These are phyloP conservation scores for Beauveria caledonica DNA, from an alignment of 2,329 filamentous ascomycete genomes.

Conservation along the genomic window DNA sequence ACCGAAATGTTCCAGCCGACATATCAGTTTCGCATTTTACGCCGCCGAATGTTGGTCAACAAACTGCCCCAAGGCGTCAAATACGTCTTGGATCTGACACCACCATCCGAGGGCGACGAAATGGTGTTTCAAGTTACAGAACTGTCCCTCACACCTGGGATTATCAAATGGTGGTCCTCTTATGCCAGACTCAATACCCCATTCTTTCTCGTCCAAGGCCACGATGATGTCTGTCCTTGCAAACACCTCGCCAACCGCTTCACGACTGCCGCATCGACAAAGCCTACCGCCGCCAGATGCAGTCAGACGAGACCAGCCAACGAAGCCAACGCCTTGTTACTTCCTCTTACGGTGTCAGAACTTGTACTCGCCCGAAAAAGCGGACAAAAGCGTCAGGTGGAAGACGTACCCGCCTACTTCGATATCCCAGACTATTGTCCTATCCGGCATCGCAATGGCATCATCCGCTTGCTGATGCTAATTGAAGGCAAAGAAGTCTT, in stretches of 20 bases:
- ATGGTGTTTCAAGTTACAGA: conserved; percentile 50
- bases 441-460: conserved; percentile 52
- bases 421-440: conserved; percentile 52
- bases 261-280: not conserved
- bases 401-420: conserved; percentile 22
- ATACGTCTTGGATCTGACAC: conserved; percentile 57
- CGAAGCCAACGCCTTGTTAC: not conserved
- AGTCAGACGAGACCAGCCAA: too few species aligned
- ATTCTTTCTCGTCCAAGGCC: conserved; percentile 27
- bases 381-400: not conserved
- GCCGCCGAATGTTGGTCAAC: conserved; percentile 28
- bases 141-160: conserved; percentile 46
- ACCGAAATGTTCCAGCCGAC: conserved; percentile 34
- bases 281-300: not conserved
- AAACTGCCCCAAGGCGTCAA: conserved; percentile 36
- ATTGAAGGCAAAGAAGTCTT: conserved; percentile 46
- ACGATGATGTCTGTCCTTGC: conserved; percentile 34
- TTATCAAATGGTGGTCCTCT: conserved; percentile 46
- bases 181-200: conserved; percentile 25
- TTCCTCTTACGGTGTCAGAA: not conserved
- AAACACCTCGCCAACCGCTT: not conserved
- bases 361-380: not conserved
- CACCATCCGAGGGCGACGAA: conserved; percentile 53
- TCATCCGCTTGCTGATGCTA: conserved; percentile 53
- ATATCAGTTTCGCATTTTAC: conserved; percentile 31